Evolutionary conservation across 176 grass and related monocot species (phyloP).

Genomic region (Guadua angustifolia): DNA sequence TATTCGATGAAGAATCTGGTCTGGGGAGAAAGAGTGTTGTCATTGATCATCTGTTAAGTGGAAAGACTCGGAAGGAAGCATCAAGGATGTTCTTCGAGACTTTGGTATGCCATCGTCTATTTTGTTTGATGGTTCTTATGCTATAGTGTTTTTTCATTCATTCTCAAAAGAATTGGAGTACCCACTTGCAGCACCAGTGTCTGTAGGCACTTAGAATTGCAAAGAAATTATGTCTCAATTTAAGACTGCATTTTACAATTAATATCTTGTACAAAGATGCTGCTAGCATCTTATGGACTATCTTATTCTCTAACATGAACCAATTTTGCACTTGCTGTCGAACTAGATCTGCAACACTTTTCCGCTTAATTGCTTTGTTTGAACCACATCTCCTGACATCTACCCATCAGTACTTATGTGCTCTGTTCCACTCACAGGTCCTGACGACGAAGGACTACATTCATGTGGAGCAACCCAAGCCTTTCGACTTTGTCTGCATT

Average conservation of each 20-base stretch:
- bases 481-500: conserved; percentile 66
- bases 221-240: background rate
- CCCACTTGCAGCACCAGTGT: background rate
- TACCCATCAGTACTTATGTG: background rate
- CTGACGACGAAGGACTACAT: conserved; percentile 97
- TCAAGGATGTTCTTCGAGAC: conserved; percentile 99
- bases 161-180: background rate
- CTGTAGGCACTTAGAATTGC: background rate
- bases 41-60: conserved; percentile 73
- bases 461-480: conserved; percentile 71
- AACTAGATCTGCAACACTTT: background rate
- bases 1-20: conserved; percentile 85
- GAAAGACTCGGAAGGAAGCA: conserved; percentile 91
- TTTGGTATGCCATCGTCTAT: conserved; percentile 62
- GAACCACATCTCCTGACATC: background rate
- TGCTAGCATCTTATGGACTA: background rate
- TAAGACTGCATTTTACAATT: background rate
- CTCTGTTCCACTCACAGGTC: conserved; percentile 55
- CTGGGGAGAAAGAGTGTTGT: conserved; percentile 72
- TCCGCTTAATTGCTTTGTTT: background rate
- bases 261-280: background rate
- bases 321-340: background rate
- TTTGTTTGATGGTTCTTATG: background rate
- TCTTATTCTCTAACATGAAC: background rate
- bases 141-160: background rate